Evolutionary conservation across 805 yeast genomes (phyloP).

Genomic region (Nakazawaea wyomingensis): DNA sequence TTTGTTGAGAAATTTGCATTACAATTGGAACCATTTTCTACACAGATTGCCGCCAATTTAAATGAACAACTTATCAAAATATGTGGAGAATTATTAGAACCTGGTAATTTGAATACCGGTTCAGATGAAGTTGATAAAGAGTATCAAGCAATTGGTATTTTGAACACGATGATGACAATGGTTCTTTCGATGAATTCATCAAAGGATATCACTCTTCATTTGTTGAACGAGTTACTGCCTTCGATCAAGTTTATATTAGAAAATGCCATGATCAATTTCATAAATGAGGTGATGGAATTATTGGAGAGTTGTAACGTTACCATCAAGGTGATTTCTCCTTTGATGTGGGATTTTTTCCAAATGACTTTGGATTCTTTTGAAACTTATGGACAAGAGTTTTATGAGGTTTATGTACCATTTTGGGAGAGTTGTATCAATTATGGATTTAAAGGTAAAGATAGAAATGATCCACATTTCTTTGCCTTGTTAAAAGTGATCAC

Average conservation of each 20-base stretch:
- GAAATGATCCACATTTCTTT: conserved; percentile 17
- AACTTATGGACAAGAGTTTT: conserved; percentile 47
- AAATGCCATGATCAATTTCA: conserved; percentile 65
- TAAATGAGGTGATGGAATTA: conserved; percentile 72
- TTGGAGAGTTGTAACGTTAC: conserved; percentile 62
- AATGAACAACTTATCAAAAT: conserved; percentile 69
- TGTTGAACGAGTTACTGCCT: conserved; percentile 68
- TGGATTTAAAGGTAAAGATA: conserved; percentile 31
- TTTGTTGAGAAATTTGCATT: conserved; percentile 82
- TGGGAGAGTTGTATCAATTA: conserved; percentile 42
- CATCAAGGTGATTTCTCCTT: conserved; percentile 38
- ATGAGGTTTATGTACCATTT: conserved; percentile 42
- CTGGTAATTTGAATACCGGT: conserved; percentile 27
- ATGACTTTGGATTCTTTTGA: conserved; percentile 41
- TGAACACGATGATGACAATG: conserved; percentile 79
- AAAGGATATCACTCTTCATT: conserved; percentile 51
- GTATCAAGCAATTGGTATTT: conserved; percentile 74
- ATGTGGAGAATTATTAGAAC: conserved; percentile 64
- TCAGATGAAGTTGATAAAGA: conserved; percentile 57
- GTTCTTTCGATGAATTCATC: conserved; percentile 78
- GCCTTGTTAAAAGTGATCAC: conserved; percentile 23
- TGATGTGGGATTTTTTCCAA: conserved; percentile 40
- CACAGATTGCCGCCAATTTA: conserved; percentile 56
- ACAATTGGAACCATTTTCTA: conserved; percentile 86
- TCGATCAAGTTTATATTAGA: conserved; percentile 62